A percentile compares a stretch with the other conserved stretches of the same genome.
Conservation (phyloP, 2,329 filamentous ascomycete species). For the Cladosporium cucumerinum region DNA sequence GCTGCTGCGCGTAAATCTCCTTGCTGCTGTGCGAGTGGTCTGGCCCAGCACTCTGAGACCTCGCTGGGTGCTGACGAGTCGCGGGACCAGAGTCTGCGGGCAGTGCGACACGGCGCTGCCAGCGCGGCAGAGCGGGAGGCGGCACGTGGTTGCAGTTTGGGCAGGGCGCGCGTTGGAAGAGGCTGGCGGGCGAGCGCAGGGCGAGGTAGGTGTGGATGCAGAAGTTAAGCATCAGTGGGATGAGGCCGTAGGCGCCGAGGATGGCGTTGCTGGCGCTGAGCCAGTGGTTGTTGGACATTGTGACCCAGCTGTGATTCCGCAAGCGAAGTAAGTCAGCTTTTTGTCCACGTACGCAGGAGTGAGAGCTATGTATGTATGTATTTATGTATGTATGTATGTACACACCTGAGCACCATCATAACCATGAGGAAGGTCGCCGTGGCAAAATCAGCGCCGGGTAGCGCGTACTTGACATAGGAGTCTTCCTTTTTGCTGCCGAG, state of each 20-base stretch:
- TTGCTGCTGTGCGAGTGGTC: constrained; percentile 6
- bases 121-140: constrained; percentile 1
- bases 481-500: constrained; percentile 8
- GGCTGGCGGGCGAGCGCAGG: constrained; percentile 17
- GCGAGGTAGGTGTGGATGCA: constrained; percentile 21
- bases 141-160: constrained; percentile 21
- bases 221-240: constrained; percentile 23
- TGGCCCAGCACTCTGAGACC: neutral
- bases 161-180: constrained; percentile 12
- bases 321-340: neutral
- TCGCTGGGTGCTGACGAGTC: neutral
- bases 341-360: too few relatives aligned
- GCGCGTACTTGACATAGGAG: neutral
- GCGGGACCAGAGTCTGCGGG: neutral
- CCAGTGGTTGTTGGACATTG: neutral
- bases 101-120: constrained; percentile 4
- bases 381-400: too few relatives aligned
- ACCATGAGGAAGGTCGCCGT: neutral
- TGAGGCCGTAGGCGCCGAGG: constrained; percentile 20
- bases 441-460: neutral
- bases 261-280: constrained; percentile 10
- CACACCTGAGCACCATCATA: constrained; percentile 3
- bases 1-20: constrained; percentile 1
- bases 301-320: neutral
- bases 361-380: too few relatives aligned